Conservation (phyloP, 495 filamentous ascomycete species). For the Hypomontagnella monticulosa region DNA sequence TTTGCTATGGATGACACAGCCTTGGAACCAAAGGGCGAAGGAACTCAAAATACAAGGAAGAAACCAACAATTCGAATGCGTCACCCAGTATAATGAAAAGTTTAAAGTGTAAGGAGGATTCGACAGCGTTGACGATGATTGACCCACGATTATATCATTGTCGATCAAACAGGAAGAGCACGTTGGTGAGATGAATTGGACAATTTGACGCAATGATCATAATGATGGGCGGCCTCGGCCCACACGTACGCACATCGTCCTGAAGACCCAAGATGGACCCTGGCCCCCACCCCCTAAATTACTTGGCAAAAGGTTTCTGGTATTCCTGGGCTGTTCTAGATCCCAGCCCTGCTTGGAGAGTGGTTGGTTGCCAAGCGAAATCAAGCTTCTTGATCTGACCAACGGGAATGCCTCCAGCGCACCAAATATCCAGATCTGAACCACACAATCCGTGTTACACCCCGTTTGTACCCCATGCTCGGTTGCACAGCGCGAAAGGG, state of each 20-base stretch:
- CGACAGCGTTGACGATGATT: not conserved
- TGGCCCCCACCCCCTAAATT: constrained; percentile 22
- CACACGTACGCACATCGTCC: not conserved
- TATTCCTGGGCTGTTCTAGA: constrained; percentile 24
- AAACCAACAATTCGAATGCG: too few relatives aligned
- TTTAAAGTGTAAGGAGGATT: not conserved
- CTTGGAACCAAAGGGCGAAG: too few relatives aligned
- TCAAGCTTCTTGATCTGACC: constrained; percentile 38
- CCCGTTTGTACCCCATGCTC: not conserved
- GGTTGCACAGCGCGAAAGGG: constrained; percentile 4
- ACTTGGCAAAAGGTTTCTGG: constrained; percentile 21
- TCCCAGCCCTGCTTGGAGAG: not conserved
- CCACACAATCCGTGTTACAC: not conserved
- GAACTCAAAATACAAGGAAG: too few relatives aligned
- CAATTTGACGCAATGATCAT: constrained; percentile 17
- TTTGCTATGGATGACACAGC: too few relatives aligned
- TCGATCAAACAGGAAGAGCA: constrained; percentile 24
- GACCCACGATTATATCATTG: constrained; percentile 26
- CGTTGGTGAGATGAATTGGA: constrained; percentile 13
- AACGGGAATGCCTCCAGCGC: constrained; percentile 18
- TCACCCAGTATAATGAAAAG: too few relatives aligned
- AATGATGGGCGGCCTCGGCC: not conserved
- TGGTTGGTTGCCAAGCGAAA: constrained; percentile 39
- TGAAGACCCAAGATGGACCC: constrained; percentile 7
- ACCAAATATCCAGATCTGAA: not conserved